Evolutionary conservation across 2,329 filamentous ascomycete species (phyloP).

Genomic region (Xylariaceae sp.): DNA sequence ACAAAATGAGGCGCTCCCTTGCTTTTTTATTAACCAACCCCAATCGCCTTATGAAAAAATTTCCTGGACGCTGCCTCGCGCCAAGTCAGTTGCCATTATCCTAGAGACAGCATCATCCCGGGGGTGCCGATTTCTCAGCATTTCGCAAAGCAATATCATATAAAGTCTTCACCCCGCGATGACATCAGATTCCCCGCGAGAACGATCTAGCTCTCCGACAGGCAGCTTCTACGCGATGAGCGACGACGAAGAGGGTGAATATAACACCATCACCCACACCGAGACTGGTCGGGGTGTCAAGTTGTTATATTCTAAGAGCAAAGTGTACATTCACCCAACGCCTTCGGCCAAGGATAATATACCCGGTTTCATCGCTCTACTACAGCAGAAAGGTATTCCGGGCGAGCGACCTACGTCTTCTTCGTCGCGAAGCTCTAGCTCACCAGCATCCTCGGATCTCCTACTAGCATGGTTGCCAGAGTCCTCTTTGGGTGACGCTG

Average conservation of each 20-base stretch:
- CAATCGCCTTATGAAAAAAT: background rate
- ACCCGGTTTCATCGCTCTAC: constrained; percentile 81
- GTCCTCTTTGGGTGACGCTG: constrained; percentile 75
- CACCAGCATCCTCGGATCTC: constrained; percentile 61
- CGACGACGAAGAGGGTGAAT: constrained; percentile 92
- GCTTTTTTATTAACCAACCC: background rate
- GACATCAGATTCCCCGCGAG: constrained; percentile 32
- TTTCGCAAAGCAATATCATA: background rate
- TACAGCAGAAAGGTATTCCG: constrained; percentile 71
- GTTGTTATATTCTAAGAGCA: constrained; percentile 92
- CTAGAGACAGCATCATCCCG: background rate
- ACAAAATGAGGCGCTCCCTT: background rate
- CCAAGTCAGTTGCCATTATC: background rate
- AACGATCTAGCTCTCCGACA: constrained; percentile 60
- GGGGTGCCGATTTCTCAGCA: background rate
- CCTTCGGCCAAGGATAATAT: constrained; percentile 95
- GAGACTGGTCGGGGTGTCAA: constrained; percentile 80
- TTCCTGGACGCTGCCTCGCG: background rate
- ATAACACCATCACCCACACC: constrained; percentile 84
- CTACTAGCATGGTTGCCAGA: constrained; percentile 93
- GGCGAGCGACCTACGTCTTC: constrained; percentile 39
- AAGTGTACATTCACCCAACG: constrained; percentile 95
- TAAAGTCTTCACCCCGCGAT: constrained; percentile 25
- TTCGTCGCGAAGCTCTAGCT: constrained; percentile 35
- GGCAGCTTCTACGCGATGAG: constrained; percentile 93